Evolutionary conservation across 495 filamentous ascomycete species (phyloP).

Genomic region (Penicillium herquei): DNA sequence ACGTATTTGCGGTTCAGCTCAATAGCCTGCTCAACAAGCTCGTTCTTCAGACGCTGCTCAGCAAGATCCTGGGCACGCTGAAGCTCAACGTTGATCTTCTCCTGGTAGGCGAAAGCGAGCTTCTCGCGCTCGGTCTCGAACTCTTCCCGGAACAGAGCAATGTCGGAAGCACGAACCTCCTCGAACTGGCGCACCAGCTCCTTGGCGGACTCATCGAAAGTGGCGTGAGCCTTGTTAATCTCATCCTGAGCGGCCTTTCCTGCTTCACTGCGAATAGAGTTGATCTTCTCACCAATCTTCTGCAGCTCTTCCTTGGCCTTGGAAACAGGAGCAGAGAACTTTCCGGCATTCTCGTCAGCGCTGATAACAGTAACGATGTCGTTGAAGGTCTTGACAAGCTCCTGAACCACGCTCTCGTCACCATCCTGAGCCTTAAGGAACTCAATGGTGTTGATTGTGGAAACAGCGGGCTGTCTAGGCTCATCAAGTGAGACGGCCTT

Average conservation of each 20-base stretch:
- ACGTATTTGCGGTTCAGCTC: conserved; percentile 81
- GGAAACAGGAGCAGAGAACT: conserved; percentile 70
- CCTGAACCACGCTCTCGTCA: conserved; percentile 83
- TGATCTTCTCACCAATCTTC: conserved; percentile 72
- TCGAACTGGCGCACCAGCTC: conserved; percentile 71
- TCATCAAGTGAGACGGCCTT: conserved; percentile 33
- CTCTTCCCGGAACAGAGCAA: conserved; percentile 77
- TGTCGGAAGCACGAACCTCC: conserved; percentile 67
- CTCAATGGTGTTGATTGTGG: conserved; percentile 63
- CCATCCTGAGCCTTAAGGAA: conserved; percentile 68
- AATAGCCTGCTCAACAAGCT: conserved; percentile 87
- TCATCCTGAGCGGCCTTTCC: conserved; percentile 73
- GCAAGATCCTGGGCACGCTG: conserved; percentile 69
- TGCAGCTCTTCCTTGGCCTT: conserved; percentile 83
- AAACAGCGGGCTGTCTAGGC: conserved; percentile 35
- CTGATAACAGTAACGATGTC: conserved; percentile 92
- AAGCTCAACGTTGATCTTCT: conserved; percentile 73
- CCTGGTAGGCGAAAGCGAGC: conserved; percentile 69
- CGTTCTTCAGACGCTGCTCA: conserved; percentile 77
- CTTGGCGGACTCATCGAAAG: conserved; percentile 79
- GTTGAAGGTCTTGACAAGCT: conserved; percentile 93
- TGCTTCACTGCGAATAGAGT: conserved; percentile 62
- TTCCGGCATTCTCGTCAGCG: conserved; percentile 67
- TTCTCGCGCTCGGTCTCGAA: conserved; percentile 86
- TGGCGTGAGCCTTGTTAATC: conserved; percentile 65